These are phyloP conservation scores for Melocanna baccifera DNA, from an alignment of 176 grass and related monocot genomes.

Conservation along the genomic window DNA sequence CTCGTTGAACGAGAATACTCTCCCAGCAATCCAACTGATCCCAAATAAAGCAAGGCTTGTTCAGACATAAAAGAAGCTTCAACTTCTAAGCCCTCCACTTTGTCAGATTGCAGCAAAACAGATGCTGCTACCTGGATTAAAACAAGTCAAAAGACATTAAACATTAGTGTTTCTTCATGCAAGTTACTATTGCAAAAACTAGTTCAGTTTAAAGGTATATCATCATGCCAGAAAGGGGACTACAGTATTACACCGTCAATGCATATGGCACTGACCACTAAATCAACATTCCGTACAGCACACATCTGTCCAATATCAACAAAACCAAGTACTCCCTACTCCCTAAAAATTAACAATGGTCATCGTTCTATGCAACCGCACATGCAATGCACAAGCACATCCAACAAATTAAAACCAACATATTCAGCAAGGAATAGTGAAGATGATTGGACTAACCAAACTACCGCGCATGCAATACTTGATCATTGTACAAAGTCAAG, in stretches of 20 bases:
- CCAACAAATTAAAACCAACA: neutral
- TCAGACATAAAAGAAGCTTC: constrained; percentile 67
- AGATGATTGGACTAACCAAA: neutral
- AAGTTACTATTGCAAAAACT: neutral
- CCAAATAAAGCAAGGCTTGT: constrained; percentile 46
- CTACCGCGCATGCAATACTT: neutral
- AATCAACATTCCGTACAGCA: neutral
- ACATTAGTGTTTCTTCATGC: neutral
- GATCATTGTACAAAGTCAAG: no score
- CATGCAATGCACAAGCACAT: neutral
- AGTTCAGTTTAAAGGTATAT: neutral
- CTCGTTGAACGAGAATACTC: constrained; percentile 46
- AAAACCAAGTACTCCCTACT: neutral
- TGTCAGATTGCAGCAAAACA: constrained; percentile 26
- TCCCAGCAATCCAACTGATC: constrained; percentile 52
- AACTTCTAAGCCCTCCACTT: constrained; percentile 43
- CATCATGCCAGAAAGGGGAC: neutral
- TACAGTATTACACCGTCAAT: neutral
- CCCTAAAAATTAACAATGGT: neutral
- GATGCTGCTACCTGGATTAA: constrained; percentile 27
- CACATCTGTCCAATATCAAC: neutral
- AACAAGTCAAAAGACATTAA: neutral
- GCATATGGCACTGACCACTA: neutral
- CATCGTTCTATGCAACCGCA: neutral
- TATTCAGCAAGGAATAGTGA: neutral